Evolutionary conservation across 306 rosid species (phyloP), one percentile per base, ranked within the genome.

Genomic region (Psophocarpus tetragonolobus): DNA sequence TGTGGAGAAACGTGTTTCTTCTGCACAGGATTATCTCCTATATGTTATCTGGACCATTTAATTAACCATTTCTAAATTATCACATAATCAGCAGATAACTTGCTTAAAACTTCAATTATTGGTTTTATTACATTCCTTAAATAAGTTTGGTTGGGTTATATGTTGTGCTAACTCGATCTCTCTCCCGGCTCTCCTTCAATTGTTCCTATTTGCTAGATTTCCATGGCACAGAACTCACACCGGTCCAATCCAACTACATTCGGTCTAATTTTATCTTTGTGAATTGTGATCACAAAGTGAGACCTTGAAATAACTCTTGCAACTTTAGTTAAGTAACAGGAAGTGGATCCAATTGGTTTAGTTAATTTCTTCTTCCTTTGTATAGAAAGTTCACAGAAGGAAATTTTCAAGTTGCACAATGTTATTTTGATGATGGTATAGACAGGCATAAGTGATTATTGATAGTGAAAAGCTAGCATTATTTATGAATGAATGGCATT

Each of bases 401-500:
- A 58, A 58, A 58, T 5, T 5, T 15, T 4, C 1, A 12, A 57
- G 54, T n/a, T 48, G 56, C 33, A 23, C n/a, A 56, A 56, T 56
- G 1, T 56, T 1, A 27, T 58, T 51, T 23, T 56, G 8, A 56
- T 61, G 38, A 58, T 29, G 36, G 29, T 14, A 60, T 29, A 3
- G 45, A 63, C 14, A 1, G 27, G 20, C 47, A 9, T 63, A 63
- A 33, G 13, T 11, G 60, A 53, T 53, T 53, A 53, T 9, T 4
- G 62, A 58, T 29, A 27, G 17, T 57, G 36, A 26, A 57, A 57
- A 57, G 63, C 3, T 27, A 27, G 66, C 39, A 27, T 47, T 11
- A 42, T 32, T 45, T 4, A 42, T 32, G 48, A 32, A 44, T 12
- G 76, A 81, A 67, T 50, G 24, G 76, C 80, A 81, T 80, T 80